Percentiles rank a stretch among this genome's conserved stretches.
Conservation (phyloP, 2,329 filamentous ascomycete genomes). For the Phyllosticta citrichinensis region DNA sequence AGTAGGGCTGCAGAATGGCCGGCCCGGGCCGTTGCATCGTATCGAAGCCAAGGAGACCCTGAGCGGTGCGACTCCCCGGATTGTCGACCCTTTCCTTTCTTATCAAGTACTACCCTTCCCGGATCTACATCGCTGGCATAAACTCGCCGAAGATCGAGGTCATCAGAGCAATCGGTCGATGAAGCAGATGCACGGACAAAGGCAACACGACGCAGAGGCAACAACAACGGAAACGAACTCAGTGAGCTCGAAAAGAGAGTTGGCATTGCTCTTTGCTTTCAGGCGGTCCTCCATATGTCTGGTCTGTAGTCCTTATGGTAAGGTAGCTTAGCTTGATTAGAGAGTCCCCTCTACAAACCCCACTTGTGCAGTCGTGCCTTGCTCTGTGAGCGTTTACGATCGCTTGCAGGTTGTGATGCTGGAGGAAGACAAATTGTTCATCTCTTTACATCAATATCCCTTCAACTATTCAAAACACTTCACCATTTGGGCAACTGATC, state of each 20-base stretch:
- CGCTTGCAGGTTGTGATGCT: too few species aligned
- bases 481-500: too few species aligned
- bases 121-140: neutral
- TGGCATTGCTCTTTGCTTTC: too few species aligned
- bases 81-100: neutral
- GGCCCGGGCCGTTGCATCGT: neutral
- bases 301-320: too few species aligned
- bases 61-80: neutral
- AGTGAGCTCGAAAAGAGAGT: neutral
- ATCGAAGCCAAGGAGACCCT: neutral
- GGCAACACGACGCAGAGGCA: neutral
- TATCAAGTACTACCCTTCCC: neutral
- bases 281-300: too few species aligned
- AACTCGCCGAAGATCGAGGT: neutral
- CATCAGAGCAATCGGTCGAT: neutral
- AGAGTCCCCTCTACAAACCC: too few species aligned
- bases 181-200: neutral
- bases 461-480: too few species aligned
- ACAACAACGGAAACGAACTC: neutral
- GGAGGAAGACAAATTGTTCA: too few species aligned
- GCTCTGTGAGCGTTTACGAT: too few species aligned
- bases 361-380: too few species aligned
- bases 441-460: too few species aligned
- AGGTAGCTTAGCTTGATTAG: too few species aligned
- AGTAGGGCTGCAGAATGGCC: neutral